phyloP scores from a whole-genome alignment of 225 moss, liverwort and hornwort genomes.

The Sphagnum contortum region DNA sequence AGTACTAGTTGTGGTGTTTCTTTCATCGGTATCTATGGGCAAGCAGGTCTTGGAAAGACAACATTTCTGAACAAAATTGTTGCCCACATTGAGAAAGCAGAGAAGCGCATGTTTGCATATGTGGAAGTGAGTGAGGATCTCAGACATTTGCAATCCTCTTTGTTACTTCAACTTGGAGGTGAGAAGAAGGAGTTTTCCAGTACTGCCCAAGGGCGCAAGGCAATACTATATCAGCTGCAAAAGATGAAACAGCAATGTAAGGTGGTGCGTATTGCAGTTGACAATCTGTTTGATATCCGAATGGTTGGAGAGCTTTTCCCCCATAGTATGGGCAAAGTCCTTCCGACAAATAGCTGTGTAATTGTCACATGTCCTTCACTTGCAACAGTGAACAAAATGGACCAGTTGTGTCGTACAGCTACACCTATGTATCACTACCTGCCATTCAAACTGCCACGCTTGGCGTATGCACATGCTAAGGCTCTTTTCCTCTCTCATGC shows the following conservation, averaged over 20 bases:
- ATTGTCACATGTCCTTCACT: conserved; percentile 60
- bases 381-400: conserved; percentile 46
- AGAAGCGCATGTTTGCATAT: conserved; percentile 53
- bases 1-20: conserved; percentile 21
- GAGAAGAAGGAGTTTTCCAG: conserved; percentile 60
- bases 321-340: conserved; percentile 61
- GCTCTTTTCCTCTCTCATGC: conserved; percentile 52
- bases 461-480: conserved; percentile 38
- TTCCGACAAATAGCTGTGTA: conserved; percentile 36
- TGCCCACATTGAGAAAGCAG: conserved; percentile 38
- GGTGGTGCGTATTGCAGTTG: conserved; percentile 61
- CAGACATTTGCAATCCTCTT: conserved; percentile 52
- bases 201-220: conserved; percentile 61
- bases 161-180: conserved; percentile 63
- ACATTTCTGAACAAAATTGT: conserved; percentile 62
- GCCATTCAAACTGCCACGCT: conserved; percentile 48
- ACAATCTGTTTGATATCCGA: conserved; percentile 62
- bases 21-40: conserved; percentile 54
- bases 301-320: conserved; percentile 63
- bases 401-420: conserved; percentile 62
- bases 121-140: conserved; percentile 63
- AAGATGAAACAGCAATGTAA: conserved; percentile 64
- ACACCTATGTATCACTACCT: conserved; percentile 46
- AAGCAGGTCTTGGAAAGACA: conserved; percentile 66
- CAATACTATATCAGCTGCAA: conserved; percentile 59